phyloP scores from a whole-genome alignment of 148 eudicot genomes.

The Cornus kousa region DNA sequence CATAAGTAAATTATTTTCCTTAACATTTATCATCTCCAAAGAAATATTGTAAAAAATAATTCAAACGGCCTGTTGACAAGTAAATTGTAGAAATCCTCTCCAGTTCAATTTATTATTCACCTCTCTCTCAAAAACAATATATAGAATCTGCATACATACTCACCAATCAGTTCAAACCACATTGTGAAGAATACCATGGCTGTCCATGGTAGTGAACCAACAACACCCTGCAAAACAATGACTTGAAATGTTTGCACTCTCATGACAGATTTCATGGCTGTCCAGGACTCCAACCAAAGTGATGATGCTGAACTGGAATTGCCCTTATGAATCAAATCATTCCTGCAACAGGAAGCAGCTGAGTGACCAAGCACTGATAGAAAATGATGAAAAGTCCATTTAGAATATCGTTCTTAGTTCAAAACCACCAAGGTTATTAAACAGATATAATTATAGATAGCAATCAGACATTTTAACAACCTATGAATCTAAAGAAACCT shows the following conservation, averaged over 20 bases:
- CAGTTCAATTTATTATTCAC: background rate
- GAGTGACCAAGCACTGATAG: background rate
- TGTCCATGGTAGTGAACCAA: slow-evolving; percentile 96
- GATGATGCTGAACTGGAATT: slow-evolving; percentile 39
- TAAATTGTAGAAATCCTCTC: background rate
- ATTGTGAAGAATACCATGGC: slow-evolving; percentile 93
- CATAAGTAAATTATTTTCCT: background rate
- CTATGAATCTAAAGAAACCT: background rate
- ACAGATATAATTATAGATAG: background rate
- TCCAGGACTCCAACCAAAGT: slow-evolving; percentile 76
- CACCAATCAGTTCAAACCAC: slow-evolving; percentile 95
- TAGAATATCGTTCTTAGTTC: background rate
- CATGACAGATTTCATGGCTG: slow-evolving; percentile 68
- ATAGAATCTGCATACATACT: slow-evolving; percentile 19
- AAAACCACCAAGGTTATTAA: background rate
- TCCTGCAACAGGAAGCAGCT: slow-evolving; percentile 41
- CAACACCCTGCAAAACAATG: slow-evolving; percentile 91
- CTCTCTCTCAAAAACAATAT: background rate
- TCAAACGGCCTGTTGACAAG: background rate
- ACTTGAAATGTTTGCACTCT: slow-evolving; percentile 81
- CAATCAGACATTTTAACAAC: background rate
- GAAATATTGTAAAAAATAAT: background rate
- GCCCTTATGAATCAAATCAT: slow-evolving; percentile 37
- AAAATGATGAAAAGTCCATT: background rate
- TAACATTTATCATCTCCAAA: background rate